These are phyloP conservation scores for Xylaria sp. DNA, from an alignment of 2,329 filamentous ascomycete genomes.

Conservation along the genomic window DNA sequence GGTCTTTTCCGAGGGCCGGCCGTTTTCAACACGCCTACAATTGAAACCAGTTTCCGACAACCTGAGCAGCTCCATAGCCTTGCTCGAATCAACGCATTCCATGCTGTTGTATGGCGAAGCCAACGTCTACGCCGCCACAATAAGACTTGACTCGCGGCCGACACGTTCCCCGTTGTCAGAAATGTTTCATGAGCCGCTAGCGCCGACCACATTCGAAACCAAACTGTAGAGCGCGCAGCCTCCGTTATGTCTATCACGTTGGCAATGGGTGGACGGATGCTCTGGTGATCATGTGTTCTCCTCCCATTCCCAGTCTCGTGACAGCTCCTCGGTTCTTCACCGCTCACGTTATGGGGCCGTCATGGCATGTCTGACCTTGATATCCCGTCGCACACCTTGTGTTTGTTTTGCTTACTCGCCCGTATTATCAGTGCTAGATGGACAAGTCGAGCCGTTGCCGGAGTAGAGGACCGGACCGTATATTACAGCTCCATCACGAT, in stretches of 20 bases:
- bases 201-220: constrained; percentile 16
- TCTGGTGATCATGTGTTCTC: constrained; percentile 26
- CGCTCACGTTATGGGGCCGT: constrained; percentile 20
- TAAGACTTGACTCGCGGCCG: not conserved
- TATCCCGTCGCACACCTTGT: not conserved
- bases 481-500: constrained; percentile 29
- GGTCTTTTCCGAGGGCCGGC: constrained; percentile 4
- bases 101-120: constrained; percentile 6
- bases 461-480: constrained; percentile 23
- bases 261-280: constrained; percentile 1
- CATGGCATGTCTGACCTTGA: not conserved
- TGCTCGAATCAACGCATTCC: constrained; percentile 26
- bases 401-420: constrained; percentile 23
- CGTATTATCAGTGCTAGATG: not conserved
- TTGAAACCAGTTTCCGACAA: constrained; percentile 4
- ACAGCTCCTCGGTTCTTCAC: constrained; percentile 23
- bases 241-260: constrained; percentile 1
- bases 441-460: not conserved
- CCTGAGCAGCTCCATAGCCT: constrained; percentile 7
- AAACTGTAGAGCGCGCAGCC: constrained; percentile 3
- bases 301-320: constrained; percentile 20
- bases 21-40: not conserved
- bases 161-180: not conserved
- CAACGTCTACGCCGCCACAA: constrained; percentile 1
- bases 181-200: constrained; percentile 26